Base-by-base conservation (phyloP, 2,329 filamentous ascomycete genomes). In the Talaromyces verruculosus region DNA sequence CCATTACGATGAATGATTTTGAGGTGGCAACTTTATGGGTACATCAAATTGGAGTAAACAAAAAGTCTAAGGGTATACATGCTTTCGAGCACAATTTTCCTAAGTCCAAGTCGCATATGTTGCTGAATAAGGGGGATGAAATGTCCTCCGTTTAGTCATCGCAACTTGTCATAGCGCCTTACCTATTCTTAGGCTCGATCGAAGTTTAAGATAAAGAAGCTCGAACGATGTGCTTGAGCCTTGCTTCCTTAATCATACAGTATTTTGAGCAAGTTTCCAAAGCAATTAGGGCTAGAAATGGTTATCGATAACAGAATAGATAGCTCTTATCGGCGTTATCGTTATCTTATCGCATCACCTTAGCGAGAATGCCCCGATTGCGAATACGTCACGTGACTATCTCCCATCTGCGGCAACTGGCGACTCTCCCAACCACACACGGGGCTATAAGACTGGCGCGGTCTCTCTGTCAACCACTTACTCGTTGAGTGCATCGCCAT, bases 381-480 rank as follows among this genome's bases (percentile, higher is more conserved):
- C 37, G 22, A 25, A 19, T 2, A 57, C 39, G 33, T 66, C 65
- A 66, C 60, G 65, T 66, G 65, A 57, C 22, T 2, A 17, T n/a
- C 43, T 53, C 6, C 30, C 33, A 45, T 41, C 65, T 33, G 60
- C 60, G 41, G 65, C 59, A 53, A 57, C 51, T 57, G 57, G 22
- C 61, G 30, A 35, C 53, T 45, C 57, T 28, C 37, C 37, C 57
- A 60, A 66, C 33, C 65, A n/a, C 65, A 63, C 64, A 63, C 57
- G 39, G 19, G 30, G 37, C 41, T 22, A 39, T 28, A 33, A 39
- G 35, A 15, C 33, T 59, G 45, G 55, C 62, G 63, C 37, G 57
- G 35, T 30, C 37, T 28, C 17, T 19, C 57, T 60, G 57, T 45
- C 57, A 41, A 45, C 57, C 17, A 37, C 35, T 19, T 30, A 53